These are phyloP conservation scores for Eucalyptus erythrocorys DNA, from an alignment of 345 rosid species.

Conservation along the genomic window DNA sequence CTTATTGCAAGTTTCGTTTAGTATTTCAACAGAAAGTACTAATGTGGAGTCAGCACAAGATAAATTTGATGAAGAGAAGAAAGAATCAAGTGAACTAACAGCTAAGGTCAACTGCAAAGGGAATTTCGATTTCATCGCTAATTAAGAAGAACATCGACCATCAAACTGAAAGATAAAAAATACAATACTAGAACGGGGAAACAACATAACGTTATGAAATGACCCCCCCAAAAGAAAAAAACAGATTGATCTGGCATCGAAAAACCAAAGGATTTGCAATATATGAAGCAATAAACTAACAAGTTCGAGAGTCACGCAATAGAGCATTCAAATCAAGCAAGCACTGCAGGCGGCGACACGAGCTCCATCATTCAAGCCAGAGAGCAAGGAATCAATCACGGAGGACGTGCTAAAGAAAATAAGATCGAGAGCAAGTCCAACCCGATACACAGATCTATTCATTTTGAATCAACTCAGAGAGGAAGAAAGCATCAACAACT, in stretches of 20 bases:
- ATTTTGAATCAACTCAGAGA: background rate
- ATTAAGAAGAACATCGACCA: background rate
- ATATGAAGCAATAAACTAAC: background rate
- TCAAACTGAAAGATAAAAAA: background rate
- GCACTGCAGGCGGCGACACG: background rate
- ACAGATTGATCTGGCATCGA: background rate
- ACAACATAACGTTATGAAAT: no score
- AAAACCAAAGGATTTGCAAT: background rate
- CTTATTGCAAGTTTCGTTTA: background rate
- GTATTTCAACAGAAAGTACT: background rate
- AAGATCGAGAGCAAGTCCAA: background rate
- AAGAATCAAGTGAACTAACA: background rate
- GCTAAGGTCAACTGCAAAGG: background rate
- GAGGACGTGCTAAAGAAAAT: background rate
- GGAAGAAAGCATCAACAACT: background rate
- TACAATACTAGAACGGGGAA: background rate
- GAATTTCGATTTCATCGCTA: background rate
- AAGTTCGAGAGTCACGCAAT: background rate
- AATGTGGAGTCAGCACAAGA: background rate
- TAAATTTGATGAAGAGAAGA: background rate
- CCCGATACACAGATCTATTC: background rate
- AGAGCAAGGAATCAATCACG: background rate
- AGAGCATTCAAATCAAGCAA: background rate
- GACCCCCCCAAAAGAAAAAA: no score
- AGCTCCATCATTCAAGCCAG: background rate